Percentiles rank a stretch among this genome's conserved stretches.
Evolutionary conservation across 1,139 yeast genomes (phyloP).

Genomic region (Pichia sp.): DNA sequence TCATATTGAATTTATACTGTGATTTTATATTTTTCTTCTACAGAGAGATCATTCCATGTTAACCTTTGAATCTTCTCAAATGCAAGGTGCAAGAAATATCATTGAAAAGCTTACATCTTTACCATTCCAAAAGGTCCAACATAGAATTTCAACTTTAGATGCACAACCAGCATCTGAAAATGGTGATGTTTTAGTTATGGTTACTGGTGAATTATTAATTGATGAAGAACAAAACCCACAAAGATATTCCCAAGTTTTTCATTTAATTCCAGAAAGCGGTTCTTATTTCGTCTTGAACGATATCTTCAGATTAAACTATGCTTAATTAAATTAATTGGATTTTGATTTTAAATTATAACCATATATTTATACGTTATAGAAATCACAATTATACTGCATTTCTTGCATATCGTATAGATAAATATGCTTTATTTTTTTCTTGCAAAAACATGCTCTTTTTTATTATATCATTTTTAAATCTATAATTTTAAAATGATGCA

Average conservation of each 20-base stretch:
- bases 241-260: conserved; percentile 96
- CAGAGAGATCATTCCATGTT: conserved; percentile 93
- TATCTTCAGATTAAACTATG: conserved; percentile 88
- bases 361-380: too few species aligned
- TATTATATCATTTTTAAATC: too few species aligned
- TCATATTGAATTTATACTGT: not conserved
- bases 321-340: conserved; percentile 19
- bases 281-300: conserved; percentile 94
- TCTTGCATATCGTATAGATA: conserved; percentile 39
- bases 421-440: conserved; percentile 25
- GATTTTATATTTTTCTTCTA: not conserved
- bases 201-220: conserved; percentile 87
- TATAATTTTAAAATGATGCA: conserved; percentile 34
- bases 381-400: not conserved
- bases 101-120: conserved; percentile 83
- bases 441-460: too few species aligned
- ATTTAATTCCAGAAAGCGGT: conserved; percentile 85
- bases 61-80: conserved; percentile 90
- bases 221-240: conserved; percentile 96
- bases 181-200: conserved; percentile 96
- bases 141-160: conserved; percentile 88
- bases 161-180: conserved; percentile 96
- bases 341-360: not conserved
- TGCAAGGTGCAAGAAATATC: conserved; percentile 89
- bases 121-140: conserved; percentile 89